Conservation (phyloP, 2,329 filamentous ascomycete species). For the Fusarium abutilonis region DNA sequence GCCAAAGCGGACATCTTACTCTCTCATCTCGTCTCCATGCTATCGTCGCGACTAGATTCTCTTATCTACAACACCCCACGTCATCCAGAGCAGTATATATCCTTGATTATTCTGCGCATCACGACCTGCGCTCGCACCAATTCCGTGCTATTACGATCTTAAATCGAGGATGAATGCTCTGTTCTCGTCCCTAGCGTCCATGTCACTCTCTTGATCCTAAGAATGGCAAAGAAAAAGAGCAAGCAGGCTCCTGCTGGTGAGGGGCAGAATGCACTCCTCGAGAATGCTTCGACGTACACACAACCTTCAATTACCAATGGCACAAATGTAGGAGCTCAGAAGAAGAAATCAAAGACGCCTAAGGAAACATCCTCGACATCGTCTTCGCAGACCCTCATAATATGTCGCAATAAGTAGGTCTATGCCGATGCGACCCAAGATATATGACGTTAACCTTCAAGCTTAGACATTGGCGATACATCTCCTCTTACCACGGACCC, state of each 20-base stretch:
- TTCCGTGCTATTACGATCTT: not conserved
- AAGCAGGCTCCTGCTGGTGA: constrained; percentile 56
- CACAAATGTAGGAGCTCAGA: constrained; percentile 15
- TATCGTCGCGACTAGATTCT: constrained; percentile 22
- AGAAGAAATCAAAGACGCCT: constrained; percentile 26
- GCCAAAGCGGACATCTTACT: not conserved
- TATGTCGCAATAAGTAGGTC: constrained; percentile 74
- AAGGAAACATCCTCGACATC: constrained; percentile 16
- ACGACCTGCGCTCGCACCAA: constrained; percentile 10
- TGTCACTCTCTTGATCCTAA: constrained; percentile 6
- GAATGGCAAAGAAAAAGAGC: constrained; percentile 61
- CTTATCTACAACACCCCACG: constrained; percentile 33
- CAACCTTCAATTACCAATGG: constrained; percentile 15
- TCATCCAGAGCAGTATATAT: constrained; percentile 22
- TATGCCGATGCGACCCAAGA: constrained; percentile 1
- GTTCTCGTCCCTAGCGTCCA: constrained; percentile 3
- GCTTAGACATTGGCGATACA: constrained; percentile 82
- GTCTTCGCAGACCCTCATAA: constrained; percentile 36
- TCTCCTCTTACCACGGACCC: constrained; percentile 83
- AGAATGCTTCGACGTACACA: constrained; percentile 18
- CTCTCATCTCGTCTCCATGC: constrained; percentile 19
- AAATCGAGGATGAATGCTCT: constrained; percentile 2
- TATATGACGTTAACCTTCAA: constrained; percentile 23
- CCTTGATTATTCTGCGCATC: constrained; percentile 19
- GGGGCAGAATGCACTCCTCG: constrained; percentile 26